These are phyloP conservation scores for Odontarrhena argentea DNA, from an alignment of 345 rosid species.

Conservation along the genomic window DNA sequence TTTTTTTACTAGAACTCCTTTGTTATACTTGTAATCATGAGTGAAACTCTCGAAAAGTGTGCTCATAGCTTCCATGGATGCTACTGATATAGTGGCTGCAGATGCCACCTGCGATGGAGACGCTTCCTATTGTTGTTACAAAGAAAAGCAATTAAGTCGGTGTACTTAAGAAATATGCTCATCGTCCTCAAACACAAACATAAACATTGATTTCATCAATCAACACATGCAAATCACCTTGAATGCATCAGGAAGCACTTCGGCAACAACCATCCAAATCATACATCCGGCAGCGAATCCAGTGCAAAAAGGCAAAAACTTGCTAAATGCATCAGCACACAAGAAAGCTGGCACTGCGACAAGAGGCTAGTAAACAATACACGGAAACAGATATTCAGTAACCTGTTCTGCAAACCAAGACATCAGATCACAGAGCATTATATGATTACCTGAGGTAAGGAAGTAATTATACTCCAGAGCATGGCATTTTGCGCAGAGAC, in stretches of 20 bases:
- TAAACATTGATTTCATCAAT: constrained; percentile 6
- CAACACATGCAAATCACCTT: constrained; percentile 55
- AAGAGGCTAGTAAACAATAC: constrained; percentile 62
- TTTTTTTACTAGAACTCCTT: constrained; percentile 7
- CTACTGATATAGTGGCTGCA: constrained; percentile 92
- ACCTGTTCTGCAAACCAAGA: constrained; percentile 13
- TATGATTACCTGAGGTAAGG: constrained; percentile 86
- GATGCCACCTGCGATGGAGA: constrained; percentile 93
- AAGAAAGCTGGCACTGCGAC: constrained; percentile 98
- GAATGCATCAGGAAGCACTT: constrained; percentile 98
- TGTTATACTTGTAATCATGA: constrained; percentile 84
- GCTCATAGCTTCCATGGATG: constrained; percentile 96
- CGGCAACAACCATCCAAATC: constrained; percentile 99
- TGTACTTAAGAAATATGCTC: background rate
- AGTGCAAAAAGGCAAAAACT: constrained; percentile 94
- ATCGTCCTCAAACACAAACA: constrained; percentile 11
- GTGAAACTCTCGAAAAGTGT: constrained; percentile 73
- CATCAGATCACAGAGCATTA: constrained; percentile 7
- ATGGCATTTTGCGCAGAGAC: constrained; percentile 99
- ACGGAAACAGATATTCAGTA: constrained; percentile 14
- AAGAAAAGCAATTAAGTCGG: constrained; percentile 21
- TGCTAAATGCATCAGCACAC: constrained; percentile 95
- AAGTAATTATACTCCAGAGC: constrained; percentile 98
- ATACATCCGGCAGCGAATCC: constrained; percentile 99
- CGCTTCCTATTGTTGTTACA: constrained; percentile 67